Evolutionary conservation across 495 filamentous ascomycete species (phyloP).

Genomic region (Penicillium herquei): DNA sequence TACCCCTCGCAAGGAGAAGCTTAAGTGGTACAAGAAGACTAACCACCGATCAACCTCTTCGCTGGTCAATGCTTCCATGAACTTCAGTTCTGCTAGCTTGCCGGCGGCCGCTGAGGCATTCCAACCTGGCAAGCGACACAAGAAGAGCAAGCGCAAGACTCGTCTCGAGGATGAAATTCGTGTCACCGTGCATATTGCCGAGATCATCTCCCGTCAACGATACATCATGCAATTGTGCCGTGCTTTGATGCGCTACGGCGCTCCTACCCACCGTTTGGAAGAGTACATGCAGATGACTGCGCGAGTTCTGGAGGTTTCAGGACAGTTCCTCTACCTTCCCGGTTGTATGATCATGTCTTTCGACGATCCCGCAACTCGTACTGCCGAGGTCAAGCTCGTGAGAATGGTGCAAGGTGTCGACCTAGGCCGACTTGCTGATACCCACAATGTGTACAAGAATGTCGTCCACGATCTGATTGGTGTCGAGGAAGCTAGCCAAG

Average conservation of each 20-base stretch:
- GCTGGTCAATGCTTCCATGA: constrained; percentile 49
- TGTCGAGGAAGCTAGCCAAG: constrained; percentile 76
- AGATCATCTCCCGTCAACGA: constrained; percentile 77
- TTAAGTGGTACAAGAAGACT: constrained; percentile 67
- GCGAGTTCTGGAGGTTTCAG: constrained; percentile 81
- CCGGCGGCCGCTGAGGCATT: constrained; percentile 31
- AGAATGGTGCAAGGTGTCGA: constrained; percentile 76
- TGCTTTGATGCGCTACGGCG: constrained; percentile 82
- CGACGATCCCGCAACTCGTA: constrained; percentile 85
- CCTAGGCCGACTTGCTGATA: constrained; percentile 78
- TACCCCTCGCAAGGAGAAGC: constrained; percentile 56
- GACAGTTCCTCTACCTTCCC: constrained; percentile 88
- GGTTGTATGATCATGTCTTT: constrained; percentile 96
- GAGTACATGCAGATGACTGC: constrained; percentile 92
- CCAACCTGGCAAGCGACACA: constrained; percentile 30
- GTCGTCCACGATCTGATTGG: constrained; percentile 85
- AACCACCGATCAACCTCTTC: constrained; percentile 43
- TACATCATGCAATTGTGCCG: constrained; percentile 87
- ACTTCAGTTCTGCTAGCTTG: constrained; percentile 37
- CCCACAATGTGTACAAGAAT: constrained; percentile 89
- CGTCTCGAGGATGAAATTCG: constrained; percentile 64
- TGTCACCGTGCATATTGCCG: constrained; percentile 85
- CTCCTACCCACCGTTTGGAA: constrained; percentile 76
- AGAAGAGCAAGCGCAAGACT: constrained; percentile 37
- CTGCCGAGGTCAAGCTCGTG: constrained; percentile 89